Base-by-base conservation (phyloP, 306 rosid species). In the Gleditsia sinensis region DNA sequence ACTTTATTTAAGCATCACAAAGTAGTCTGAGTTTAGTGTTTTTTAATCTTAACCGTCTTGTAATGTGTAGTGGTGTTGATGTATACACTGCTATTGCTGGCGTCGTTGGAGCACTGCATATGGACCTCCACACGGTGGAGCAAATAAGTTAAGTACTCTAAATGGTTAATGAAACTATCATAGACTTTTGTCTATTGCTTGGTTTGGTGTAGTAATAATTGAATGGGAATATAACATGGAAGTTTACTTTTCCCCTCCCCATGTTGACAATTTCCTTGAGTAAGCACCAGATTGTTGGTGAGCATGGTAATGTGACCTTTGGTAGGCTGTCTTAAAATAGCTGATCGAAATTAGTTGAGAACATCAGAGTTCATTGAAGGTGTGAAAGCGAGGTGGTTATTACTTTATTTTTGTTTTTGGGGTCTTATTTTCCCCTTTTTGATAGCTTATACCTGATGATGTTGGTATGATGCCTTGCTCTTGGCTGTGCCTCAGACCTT, bases 61-160 rank as follows among this genome's bases (percentile, higher is more conserved):
- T 60, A 60, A 36, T 73, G 63, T 80, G 67, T 76, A 93, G 97
- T 45, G 97, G 98, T 20, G 98, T 93, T 69, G 98, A 93, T 85
- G 94, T 93, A 37, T 93, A 81, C 72, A 91, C 97, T 75, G 97
- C 98, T 70, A 87, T 93, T 83, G 81, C 96, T 59, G 97, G 98
- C 62, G 98, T 85, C 70, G 86, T 91, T 19, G 98, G 98, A 71
- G 98, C 98, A 45, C 78, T 93, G n/a, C n/a, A 27, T 91, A 91
- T 82, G 98, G 97, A 58, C 97, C 98, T 33, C 98, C 91, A 81
- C 98, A 91, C 60, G 98, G 98, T 77, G 98, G 96, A 69, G 98
- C 98, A 16, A 93, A 93, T 86, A 96, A 89, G 98, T 97, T 93
- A 78, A n/a, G 75, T 54, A 43, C 54, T 32, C 28, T 23, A 63